phyloP scores from a whole-genome alignment of 371 early-diverging fungal species.

The Zancudomyces culisetae region DNA sequence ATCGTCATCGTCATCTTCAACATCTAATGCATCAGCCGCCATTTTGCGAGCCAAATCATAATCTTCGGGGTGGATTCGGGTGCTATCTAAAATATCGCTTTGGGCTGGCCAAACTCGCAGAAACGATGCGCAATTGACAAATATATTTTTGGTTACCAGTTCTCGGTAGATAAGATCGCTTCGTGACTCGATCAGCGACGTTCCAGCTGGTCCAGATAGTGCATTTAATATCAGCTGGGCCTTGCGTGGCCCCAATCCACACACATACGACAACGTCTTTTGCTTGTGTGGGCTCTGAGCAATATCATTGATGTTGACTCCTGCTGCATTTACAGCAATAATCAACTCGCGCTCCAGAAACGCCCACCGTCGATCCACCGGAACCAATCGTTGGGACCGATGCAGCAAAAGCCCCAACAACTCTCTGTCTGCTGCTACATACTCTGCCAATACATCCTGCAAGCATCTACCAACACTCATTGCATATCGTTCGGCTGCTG shows the following conservation, averaged over 20 bases:
- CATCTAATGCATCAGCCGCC: slow-evolving; percentile 90
- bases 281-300: slow-evolving; percentile 46
- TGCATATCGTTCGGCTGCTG: slow-evolving; percentile 63
- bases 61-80: slow-evolving; percentile 89
- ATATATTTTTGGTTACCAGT: slow-evolving; percentile 51
- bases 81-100: slow-evolving; percentile 73
- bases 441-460: slow-evolving; percentile 73
- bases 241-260: slow-evolving; percentile 91
- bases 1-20: slow-evolving; percentile 55
- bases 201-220: slow-evolving; percentile 24
- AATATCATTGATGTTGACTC: slow-evolving; percentile 76
- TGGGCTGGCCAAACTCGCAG: slow-evolving; percentile 47
- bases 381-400: slow-evolving; percentile 48
- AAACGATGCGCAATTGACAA: slow-evolving; percentile 86
- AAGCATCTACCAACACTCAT: slow-evolving; percentile 65
- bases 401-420: slow-evolving; percentile 48
- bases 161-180: slow-evolving; percentile 47
- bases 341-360: slow-evolving; percentile 72
- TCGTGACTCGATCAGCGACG: slow-evolving; percentile 32
- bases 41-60: slow-evolving; percentile 90
- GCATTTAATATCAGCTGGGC: slow-evolving; percentile 42
- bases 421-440: slow-evolving; percentile 58
- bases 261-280: slow-evolving; percentile 63
- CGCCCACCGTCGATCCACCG: slow-evolving; percentile 40
- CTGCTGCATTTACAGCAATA: slow-evolving; percentile 63